Percentiles rank a stretch among this genome's conserved stretches.
Conservation (phyloP, 2,329 filamentous ascomycete genomes). For the Arthrobotrys entomopaga region DNA sequence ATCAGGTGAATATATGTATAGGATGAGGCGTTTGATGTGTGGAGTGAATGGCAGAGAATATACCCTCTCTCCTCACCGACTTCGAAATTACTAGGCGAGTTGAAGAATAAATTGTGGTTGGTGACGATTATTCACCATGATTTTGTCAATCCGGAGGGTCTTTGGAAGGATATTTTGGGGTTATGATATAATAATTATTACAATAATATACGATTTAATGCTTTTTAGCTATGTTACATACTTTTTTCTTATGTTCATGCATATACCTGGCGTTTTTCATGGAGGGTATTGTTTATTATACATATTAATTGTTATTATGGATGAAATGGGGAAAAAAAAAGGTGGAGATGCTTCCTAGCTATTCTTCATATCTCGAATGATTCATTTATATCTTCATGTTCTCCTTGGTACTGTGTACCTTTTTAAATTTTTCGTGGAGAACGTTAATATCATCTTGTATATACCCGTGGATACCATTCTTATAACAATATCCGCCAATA, state of each 20-base stretch:
- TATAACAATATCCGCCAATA: no score
- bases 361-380: no score
- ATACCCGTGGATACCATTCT: no score
- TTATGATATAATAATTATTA: constrained; percentile 59
- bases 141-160: constrained; percentile 74
- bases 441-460: no score
- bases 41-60: constrained; percentile 90
- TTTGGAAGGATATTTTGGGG: constrained; percentile 75
- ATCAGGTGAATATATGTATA: constrained; percentile 7
- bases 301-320: background rate
- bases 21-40: constrained; percentile 95
- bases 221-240: no score
- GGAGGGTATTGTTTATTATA: background rate
- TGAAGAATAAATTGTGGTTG: constrained; percentile 80
- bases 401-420: background rate
- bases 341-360: background rate
- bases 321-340: background rate
- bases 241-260: no score
- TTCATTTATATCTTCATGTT: no score
- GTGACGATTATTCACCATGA: constrained; percentile 90
- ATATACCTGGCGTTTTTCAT: no score
- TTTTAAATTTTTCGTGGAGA: no score
- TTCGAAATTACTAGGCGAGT: constrained; percentile 74
- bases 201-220: no score
- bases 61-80: constrained; percentile 80